phyloP scores from a whole-genome alignment of 306 rosid genomes.

The Cicer bijugum region DNA sequence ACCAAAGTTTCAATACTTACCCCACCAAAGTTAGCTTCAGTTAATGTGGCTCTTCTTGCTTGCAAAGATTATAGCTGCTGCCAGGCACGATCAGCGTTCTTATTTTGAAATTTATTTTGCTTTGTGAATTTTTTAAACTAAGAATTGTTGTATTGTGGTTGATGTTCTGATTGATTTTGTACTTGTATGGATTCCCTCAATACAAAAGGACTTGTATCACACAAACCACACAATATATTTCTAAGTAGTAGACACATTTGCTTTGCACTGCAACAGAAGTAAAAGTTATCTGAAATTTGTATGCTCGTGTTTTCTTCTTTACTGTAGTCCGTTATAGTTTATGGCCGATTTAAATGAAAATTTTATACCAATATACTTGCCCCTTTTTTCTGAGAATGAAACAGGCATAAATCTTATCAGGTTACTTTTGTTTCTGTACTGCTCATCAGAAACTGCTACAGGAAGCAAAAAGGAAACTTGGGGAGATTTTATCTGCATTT shows the following conservation, averaged over 20 bases:
- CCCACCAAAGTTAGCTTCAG: constrained; percentile 82
- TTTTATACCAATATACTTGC: constrained; percentile 27
- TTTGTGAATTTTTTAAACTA: constrained; percentile 24
- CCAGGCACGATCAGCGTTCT: constrained; percentile 64
- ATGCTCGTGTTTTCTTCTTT: constrained; percentile 23
- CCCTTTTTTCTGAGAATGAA: constrained; percentile 37
- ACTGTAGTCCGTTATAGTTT: not conserved
- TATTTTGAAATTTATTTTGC: constrained; percentile 33
- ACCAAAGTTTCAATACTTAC: constrained; percentile 93
- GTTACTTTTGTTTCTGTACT: constrained; percentile 47
- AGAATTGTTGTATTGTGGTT: not conserved
- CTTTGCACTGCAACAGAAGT: constrained; percentile 11
- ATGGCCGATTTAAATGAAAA: constrained; percentile 13
- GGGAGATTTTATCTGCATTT: constrained; percentile 95
- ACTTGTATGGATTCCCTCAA: not conserved
- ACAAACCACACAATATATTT: constrained; percentile 5
- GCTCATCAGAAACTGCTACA: constrained; percentile 74
- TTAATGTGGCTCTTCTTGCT: constrained; percentile 84
- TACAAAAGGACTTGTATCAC: constrained; percentile 15
- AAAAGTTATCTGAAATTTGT: constrained; percentile 23
- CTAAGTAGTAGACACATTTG: not conserved
- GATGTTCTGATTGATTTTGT: constrained; percentile 21
- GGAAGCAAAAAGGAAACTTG: constrained; percentile 89
- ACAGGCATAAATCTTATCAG: constrained; percentile 36
- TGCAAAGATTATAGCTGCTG: constrained; percentile 81